phyloP scores from a whole-genome alignment of 1,284 basidiomycete genomes.

The Ustilago bromivora region DNA sequence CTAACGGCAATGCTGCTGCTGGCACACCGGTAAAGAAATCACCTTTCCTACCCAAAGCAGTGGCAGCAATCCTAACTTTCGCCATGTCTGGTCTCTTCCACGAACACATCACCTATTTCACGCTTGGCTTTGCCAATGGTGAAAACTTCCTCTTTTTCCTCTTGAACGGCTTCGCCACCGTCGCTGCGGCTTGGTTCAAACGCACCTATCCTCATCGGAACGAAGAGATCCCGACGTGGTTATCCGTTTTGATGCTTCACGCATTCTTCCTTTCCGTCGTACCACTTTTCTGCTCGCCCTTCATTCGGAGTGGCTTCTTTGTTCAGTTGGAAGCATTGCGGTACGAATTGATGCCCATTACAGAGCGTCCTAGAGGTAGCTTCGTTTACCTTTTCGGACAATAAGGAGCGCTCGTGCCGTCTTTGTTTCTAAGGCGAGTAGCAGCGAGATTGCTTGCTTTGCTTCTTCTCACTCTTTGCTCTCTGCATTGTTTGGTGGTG shows the following conservation, averaged over 20 bases:
- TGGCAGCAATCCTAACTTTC: constrained; percentile 63
- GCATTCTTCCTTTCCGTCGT: constrained; percentile 58
- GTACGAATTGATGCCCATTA: constrained; percentile 59
- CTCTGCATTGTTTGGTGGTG: no score
- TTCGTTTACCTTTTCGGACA: constrained; percentile 64
- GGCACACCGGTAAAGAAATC: constrained; percentile 26
- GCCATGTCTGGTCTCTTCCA: constrained; percentile 66
- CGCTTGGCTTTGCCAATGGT: constrained; percentile 62
- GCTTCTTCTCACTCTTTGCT: not conserved
- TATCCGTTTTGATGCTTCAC: constrained; percentile 59
- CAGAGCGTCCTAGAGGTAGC: constrained; percentile 47
- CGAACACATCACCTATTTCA: constrained; percentile 66
- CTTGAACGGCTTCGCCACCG: constrained; percentile 63
- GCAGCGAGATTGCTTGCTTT: not conserved
- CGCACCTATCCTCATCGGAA: constrained; percentile 58
- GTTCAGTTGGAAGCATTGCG: constrained; percentile 60
- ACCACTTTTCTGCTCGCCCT: constrained; percentile 66
- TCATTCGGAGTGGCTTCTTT: constrained; percentile 63
- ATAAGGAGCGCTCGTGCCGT: constrained; percentile 8
- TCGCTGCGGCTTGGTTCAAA: constrained; percentile 61
- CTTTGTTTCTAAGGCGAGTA: not conserved
- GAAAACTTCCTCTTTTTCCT: constrained; percentile 68
- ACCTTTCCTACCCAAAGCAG: constrained; percentile 62
- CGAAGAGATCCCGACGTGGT: constrained; percentile 55
- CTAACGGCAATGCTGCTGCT: constrained; percentile 14